Percentiles rank a stretch among this genome's conserved stretches.
Conservation (phyloP, 2,329 filamentous ascomycete species). For the Claviceps capensis region DNA sequence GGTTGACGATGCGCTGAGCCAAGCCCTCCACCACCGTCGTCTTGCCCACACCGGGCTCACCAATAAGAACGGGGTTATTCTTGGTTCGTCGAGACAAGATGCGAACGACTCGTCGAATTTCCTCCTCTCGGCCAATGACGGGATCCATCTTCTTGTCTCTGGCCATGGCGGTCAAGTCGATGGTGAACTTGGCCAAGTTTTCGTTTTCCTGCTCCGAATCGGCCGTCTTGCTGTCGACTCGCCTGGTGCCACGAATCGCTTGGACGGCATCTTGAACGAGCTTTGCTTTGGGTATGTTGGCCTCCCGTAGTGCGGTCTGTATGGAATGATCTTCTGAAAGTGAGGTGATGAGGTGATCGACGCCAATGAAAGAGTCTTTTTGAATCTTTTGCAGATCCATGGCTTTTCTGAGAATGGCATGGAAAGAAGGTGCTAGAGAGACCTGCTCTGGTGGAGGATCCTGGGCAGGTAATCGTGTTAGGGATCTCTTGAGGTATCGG, state of each 20-base stretch:
- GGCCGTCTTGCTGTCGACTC: slow-evolving; percentile 91
- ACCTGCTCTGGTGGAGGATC: slow-evolving; percentile 87
- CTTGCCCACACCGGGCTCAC: slow-evolving; percentile 96
- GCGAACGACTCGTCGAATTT: slow-evolving; percentile 81
- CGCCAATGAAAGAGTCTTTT: slow-evolving; percentile 86
- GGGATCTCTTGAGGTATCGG: slow-evolving; percentile 75
- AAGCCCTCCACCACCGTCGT: slow-evolving; percentile 95
- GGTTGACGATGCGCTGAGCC: slow-evolving; percentile 88
- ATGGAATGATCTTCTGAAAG: slow-evolving; percentile 68
- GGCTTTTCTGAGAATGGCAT: slow-evolving; percentile 69
- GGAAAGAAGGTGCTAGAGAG: slow-evolving; percentile 68
- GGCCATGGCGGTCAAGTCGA: slow-evolving; percentile 95
- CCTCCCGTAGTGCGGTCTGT: slow-evolving; percentile 61
- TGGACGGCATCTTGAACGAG: slow-evolving; percentile 82
- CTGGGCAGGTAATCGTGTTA: slow-evolving; percentile 86
- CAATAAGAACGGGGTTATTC: slow-evolving; percentile 97
- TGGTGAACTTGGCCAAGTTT: slow-evolving; percentile 94
- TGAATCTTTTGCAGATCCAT: slow-evolving; percentile 92
- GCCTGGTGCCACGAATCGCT: slow-evolving; percentile 79
- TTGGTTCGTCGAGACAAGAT: slow-evolving; percentile 90
- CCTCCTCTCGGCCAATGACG: slow-evolving; percentile 91
- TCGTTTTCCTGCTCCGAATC: slow-evolving; percentile 88
- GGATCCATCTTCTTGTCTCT: slow-evolving; percentile 96
- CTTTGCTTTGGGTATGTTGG: slow-evolving; percentile 85
- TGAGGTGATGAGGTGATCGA: slow-evolving; percentile 85